A percentile compares a stretch with the other conserved stretches of the same genome.
Evolutionary conservation across 306 rosid species (phyloP).

Genomic region (Ormosia emarginata): DNA sequence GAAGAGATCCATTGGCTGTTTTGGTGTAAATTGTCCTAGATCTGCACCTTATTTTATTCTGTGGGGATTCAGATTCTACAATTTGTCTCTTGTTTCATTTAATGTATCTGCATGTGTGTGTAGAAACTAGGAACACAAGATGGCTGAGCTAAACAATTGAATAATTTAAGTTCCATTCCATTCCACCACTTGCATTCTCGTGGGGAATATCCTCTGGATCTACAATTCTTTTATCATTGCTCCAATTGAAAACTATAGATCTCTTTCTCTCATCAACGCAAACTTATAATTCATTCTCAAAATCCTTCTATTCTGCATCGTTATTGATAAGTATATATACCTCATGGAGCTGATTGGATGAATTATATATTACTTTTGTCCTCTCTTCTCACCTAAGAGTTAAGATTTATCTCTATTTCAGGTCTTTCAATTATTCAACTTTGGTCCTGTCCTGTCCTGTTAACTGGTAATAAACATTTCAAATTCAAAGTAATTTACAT

Average conservation of each 20-base stretch:
- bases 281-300: not conserved
- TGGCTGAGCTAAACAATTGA: not conserved
- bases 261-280: not conserved
- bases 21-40: conserved; percentile 3
- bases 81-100: not conserved
- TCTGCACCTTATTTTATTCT: conserved; percentile 25
- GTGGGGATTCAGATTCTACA: not conserved
- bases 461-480: not conserved
- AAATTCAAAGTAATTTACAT: not conserved
- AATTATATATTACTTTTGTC: not conserved
- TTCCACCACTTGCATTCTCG: not conserved
- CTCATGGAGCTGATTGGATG: not conserved
- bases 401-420: not conserved
- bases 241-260: conserved; percentile 17
- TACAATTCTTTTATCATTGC: not conserved
- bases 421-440: not conserved
- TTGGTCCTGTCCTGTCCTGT: not conserved
- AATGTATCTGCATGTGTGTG: not conserved
- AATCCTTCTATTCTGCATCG: not conserved
- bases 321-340: not conserved
- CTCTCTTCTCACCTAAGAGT: not conserved
- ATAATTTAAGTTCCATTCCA: not conserved
- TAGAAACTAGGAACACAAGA: not conserved
- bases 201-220: not conserved
- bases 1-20: conserved; percentile 21